Conservation (phyloP, 805 yeast genomes). For the Sungouiella thailandica region DNA sequence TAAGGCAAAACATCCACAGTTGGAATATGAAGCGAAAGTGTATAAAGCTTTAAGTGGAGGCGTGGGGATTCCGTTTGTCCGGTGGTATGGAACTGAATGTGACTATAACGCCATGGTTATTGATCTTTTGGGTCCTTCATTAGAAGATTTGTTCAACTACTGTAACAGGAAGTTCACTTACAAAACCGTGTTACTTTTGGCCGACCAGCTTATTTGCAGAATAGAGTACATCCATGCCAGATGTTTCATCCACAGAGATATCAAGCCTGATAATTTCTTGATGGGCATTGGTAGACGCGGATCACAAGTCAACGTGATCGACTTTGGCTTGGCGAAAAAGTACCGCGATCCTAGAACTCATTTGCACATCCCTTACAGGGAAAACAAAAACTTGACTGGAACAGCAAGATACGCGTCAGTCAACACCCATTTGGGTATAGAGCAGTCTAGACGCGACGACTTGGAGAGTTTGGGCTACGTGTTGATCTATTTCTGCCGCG, state of each 20-base stretch:
- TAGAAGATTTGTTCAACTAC: conserved; percentile 93
- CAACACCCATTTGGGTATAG: conserved; percentile 19
- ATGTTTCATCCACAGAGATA: conserved; percentile 81
- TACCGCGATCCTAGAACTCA: conserved; percentile 92
- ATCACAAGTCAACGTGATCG: conserved; percentile 91
- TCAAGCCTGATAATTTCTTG: conserved; percentile 77
- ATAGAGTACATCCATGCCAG: conserved; percentile 94
- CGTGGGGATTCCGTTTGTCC: conserved; percentile 92
- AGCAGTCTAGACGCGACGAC: conserved; percentile 18
- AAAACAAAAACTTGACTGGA: conserved; percentile 19
- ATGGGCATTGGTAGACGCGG: conserved; percentile 93
- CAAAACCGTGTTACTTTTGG: conserved; percentile 87
- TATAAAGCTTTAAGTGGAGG: conserved; percentile 94
- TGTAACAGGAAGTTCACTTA: conserved; percentile 90
- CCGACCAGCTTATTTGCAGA: conserved; percentile 91
- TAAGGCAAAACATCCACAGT: conserved; percentile 91
- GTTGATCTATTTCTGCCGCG: conserved; percentile 18
- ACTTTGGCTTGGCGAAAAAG: conserved; percentile 90
- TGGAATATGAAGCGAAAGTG: conserved; percentile 95
- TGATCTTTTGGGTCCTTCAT: conserved; percentile 89
- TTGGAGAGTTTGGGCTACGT: conserved; percentile 19
- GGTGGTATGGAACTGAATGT: conserved; percentile 96
- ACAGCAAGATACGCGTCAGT: conserved; percentile 20
- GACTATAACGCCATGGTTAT: conserved; percentile 97
- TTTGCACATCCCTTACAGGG: conserved; percentile 70